Base-by-base conservation (phyloP, 495 filamentous ascomycete genomes). In the Xylaria venustula region DNA sequence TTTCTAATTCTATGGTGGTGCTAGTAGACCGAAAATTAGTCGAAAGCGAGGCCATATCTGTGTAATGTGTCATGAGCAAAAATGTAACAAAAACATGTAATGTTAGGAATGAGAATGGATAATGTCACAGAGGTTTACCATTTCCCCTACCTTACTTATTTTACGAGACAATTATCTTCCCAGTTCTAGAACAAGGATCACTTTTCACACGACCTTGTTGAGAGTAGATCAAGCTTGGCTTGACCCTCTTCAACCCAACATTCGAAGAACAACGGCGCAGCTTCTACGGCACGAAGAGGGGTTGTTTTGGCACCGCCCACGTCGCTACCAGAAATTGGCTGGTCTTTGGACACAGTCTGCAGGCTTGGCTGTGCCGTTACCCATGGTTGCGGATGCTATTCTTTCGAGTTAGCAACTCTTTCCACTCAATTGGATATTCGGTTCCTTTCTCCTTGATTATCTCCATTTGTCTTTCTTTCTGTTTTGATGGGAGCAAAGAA, bases 381-480 rank as follows among this genome's bases (percentile, higher is more conserved):
- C 86, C 86, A 90, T 5, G 84, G 79, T 73, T 88, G 86, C 4
- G 85, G 85, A 69, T 88, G 83, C 74, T 80, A 22, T n/a, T n/a
- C n/a, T n/a, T n/a, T n/a, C n/a, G 22, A 30, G 25, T 32, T 6
- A 14, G 37, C 47, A 22, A 55, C 26, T n/a, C 6, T 45, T 26
- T 46, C 45, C 23, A 44, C 17, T 28, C 15, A 41, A 37, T 15
- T 22, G 20, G 28, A 54, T 26, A 30, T 11, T 1, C 17, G 37
- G 9, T 34, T 5, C 30, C 11, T 34, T 11, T 34, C 30, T 34
- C 11, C 30, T 34, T 34, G 30, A 11, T 34, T 11, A 5, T 34
- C 30, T 34, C 5, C 30, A 5, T 34, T 11, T n/a, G n/a, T n/a
- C n/a, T n/a, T n/a, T n/a, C n/a, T n/a, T n/a, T n/a, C n/a, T n/a